A percentile compares a stretch with the other conserved stretches of the same genome.
Conservation (phyloP, 1,284 basidiomycete species). For the Testicularia cyperi region DNA sequence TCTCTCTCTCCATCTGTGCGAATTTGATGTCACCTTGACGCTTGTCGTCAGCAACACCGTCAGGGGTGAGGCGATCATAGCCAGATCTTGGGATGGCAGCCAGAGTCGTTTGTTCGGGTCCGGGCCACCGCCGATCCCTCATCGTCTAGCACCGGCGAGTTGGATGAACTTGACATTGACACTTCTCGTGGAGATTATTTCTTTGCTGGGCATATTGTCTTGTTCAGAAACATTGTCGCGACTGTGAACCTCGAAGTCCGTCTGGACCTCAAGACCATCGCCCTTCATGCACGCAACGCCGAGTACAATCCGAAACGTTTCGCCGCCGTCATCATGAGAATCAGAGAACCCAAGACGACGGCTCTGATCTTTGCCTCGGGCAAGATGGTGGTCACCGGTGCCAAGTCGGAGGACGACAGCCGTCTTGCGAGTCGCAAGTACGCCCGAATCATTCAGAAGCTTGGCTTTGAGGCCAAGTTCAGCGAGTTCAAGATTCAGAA, state of each 20-base stretch:
- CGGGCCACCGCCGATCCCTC: too few relatives aligned
- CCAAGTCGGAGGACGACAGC: constrained; percentile 97
- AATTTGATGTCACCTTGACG: neutral
- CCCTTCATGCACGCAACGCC: constrained; percentile 94
- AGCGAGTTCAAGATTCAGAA: constrained; percentile 99
- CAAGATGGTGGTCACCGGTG: constrained; percentile 99
- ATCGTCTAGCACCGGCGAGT: too few relatives aligned
- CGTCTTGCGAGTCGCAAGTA: constrained; percentile 96
- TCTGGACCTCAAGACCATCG: constrained; percentile 97
- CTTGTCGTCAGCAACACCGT: too few relatives aligned
- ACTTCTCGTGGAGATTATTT: constrained; percentile 3
- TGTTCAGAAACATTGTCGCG: constrained; percentile 84
- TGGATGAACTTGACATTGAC: constrained; percentile 2
- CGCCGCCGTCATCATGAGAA: constrained; percentile 99
- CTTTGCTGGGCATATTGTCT: constrained; percentile 1
- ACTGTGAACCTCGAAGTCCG: constrained; percentile 98
- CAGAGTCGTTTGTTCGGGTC: too few relatives aligned
- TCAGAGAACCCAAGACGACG: constrained; percentile 98
- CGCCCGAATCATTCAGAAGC: constrained; percentile 98
- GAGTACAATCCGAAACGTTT: constrained; percentile 99
- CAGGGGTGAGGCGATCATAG: too few relatives aligned
- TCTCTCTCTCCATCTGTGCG: neutral
- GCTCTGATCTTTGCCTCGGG: constrained; percentile 99
- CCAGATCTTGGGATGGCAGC: too few relatives aligned
- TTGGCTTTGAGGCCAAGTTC: constrained; percentile 99